Evolutionary conservation across 345 rosid species (phyloP).

Genomic region (Laguncularia racemosa): DNA sequence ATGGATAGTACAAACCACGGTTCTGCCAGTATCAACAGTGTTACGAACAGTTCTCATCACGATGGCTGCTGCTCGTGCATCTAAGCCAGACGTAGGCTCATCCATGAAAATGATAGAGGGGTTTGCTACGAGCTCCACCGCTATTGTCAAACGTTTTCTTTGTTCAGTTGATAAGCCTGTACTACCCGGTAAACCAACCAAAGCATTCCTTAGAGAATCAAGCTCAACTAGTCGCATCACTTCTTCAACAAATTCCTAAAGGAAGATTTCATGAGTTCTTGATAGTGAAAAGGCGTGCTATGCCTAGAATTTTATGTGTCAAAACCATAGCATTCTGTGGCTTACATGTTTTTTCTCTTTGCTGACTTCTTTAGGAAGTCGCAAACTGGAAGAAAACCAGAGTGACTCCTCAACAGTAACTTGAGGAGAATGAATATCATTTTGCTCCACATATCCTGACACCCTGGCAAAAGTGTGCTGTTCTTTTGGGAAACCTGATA

Average conservation of each 20-base stretch:
- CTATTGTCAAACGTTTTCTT: constrained; percentile 86
- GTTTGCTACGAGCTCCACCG: constrained; percentile 95
- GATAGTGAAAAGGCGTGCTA: too few species aligned
- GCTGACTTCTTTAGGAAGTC: constrained; percentile 72
- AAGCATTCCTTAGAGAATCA: constrained; percentile 51
- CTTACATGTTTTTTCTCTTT: constrained; percentile 54
- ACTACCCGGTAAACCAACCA: constrained; percentile 87
- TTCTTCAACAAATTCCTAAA: constrained; percentile 91
- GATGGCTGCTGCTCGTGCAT: constrained; percentile 95
- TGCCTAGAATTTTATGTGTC: too few species aligned
- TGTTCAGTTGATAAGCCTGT: constrained; percentile 90
- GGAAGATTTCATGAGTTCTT: neutral
- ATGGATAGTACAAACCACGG: constrained; percentile 90
- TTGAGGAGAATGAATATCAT: constrained; percentile 96
- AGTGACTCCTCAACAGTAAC: constrained; percentile 92
- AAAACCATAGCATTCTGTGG: neutral
- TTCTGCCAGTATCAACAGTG: constrained; percentile 94
- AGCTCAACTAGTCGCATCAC: constrained; percentile 92
- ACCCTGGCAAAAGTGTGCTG: constrained; percentile 84
- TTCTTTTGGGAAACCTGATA: constrained; percentile 74
- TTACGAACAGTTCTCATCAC: constrained; percentile 94
- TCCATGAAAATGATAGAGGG: constrained; percentile 95
- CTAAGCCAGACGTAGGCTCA: constrained; percentile 97
- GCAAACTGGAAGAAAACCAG: constrained; percentile 74
- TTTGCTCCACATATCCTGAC: constrained; percentile 95